Evolutionary conservation across 768 basidiomycete species (phyloP).

Genomic region (Psilocybe subaeruginosa): DNA sequence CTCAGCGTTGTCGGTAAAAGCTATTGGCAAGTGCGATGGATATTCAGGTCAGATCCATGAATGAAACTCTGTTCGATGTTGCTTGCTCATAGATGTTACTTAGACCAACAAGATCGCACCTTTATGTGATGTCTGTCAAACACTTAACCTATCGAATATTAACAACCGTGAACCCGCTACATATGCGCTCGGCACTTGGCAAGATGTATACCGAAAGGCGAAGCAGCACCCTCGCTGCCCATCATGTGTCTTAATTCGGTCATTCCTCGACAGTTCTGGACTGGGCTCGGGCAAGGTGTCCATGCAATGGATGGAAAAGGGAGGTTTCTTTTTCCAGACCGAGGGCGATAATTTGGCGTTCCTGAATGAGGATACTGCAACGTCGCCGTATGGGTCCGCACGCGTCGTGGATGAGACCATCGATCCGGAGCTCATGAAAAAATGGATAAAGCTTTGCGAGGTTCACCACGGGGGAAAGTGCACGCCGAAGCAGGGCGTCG

Average conservation of each 20-base stretch:
- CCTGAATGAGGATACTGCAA: slow-evolving; percentile 4
- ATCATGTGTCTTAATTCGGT: not conserved
- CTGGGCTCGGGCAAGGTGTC: not conserved
- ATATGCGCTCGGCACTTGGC: too few relatives aligned
- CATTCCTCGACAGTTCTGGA: not conserved
- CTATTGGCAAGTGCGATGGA: too few relatives aligned
- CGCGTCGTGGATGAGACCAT: not conserved
- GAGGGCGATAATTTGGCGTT: not conserved
- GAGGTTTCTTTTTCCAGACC: not conserved
- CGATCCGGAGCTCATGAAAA: not conserved
- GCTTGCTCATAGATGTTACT: too few relatives aligned
- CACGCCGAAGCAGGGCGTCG: not conserved
- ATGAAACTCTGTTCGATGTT: too few relatives aligned
- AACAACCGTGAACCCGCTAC: too few relatives aligned
- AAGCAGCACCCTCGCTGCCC: not conserved
- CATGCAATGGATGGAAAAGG: not conserved
- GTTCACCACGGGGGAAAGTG: not conserved
- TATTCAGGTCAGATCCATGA: too few relatives aligned
- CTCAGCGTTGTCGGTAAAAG: too few relatives aligned
- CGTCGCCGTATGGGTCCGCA: not conserved
- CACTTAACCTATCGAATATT: too few relatives aligned
- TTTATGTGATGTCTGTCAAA: too few relatives aligned
- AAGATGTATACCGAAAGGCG: not conserved
- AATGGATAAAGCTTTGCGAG: slow-evolving; percentile 7
- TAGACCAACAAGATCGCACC: too few relatives aligned